Conservation (phyloP, 441 rosid genomes). For the Adansonia gregorii region DNA sequence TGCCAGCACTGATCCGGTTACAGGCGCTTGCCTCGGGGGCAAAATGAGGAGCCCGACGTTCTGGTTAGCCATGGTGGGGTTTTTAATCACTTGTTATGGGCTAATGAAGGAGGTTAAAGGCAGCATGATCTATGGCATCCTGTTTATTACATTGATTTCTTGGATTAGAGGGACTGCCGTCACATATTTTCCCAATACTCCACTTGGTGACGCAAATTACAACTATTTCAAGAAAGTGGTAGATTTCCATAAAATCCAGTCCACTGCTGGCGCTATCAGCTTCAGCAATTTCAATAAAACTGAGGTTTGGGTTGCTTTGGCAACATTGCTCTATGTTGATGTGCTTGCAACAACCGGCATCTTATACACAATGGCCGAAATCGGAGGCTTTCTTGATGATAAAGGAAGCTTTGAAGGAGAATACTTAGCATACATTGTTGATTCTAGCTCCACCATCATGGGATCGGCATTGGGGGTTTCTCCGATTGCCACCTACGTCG, state of each 20-base stretch:
- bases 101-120: constrained; percentile 71
- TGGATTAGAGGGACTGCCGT: constrained; percentile 80
- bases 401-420: constrained; percentile 77
- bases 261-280: constrained; percentile 71
- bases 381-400: constrained; percentile 63
- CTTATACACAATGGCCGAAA: constrained; percentile 78
- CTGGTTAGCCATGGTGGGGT: constrained; percentile 71
- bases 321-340: constrained; percentile 68
- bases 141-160: constrained; percentile 67
- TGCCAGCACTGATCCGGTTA: constrained; percentile 40
- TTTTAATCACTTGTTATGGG: constrained; percentile 68
- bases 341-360: constrained; percentile 70
- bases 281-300: constrained; percentile 54
- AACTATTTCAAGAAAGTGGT: constrained; percentile 66
- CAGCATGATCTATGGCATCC: constrained; percentile 78
- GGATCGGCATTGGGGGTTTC: constrained; percentile 76
- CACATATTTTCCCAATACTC: constrained; percentile 64
- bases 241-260: constrained; percentile 68
- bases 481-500: constrained; percentile 62
- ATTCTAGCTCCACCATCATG: constrained; percentile 70
- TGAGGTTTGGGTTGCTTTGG: constrained; percentile 73
- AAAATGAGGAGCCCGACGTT: constrained; percentile 75
- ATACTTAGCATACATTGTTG: constrained; percentile 72
- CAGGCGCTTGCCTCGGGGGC: constrained; percentile 68
- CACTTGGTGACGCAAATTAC: constrained; percentile 62